Percentiles rank a stretch among this genome's conserved stretches.
These are phyloP conservation scores for Starmerella khaoyaiensis DNA, from an alignment of 805 yeast species.

Conservation along the genomic window DNA sequence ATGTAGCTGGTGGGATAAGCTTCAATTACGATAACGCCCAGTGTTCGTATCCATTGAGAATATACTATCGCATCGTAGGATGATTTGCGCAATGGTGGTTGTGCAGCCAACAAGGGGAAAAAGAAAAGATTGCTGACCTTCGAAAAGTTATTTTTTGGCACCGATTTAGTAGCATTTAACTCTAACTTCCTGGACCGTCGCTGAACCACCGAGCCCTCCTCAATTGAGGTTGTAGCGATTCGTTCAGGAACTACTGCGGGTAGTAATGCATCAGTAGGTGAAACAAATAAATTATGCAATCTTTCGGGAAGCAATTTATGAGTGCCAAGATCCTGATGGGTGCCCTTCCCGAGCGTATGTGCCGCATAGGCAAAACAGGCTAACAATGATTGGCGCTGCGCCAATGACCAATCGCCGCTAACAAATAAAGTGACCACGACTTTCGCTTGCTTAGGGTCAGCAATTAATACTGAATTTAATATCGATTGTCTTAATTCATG, in stretches of 20 bases:
- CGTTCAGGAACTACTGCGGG: no score
- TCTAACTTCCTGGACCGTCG: no score
- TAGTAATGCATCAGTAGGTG: conserved; percentile 15
- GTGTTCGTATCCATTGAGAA: conserved; percentile 47
- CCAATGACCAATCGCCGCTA: conserved; percentile 68
- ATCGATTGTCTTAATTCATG: conserved; percentile 53
- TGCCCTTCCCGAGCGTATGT: conserved; percentile 60
- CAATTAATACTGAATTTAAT: conserved; percentile 49
- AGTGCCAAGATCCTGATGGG: conserved; percentile 33
- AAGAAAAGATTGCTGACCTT: conserved; percentile 37
- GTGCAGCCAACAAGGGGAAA: conserved; percentile 38
- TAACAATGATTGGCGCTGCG: conserved; percentile 57
- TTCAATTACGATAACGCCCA: conserved; percentile 43
- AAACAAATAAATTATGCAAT: conserved; percentile 35
- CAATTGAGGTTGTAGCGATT: no score
- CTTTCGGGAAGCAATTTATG: conserved; percentile 35
- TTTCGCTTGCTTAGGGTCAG: conserved; percentile 37
- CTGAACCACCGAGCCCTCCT: no score
- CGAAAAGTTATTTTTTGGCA: conserved; percentile 31
- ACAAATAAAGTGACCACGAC: conserved; percentile 36
- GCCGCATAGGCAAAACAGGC: conserved; percentile 60
- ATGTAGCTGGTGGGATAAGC: conserved; percentile 44
- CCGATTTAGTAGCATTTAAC: background rate
- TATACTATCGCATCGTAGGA: conserved; percentile 30
- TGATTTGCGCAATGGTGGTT: conserved; percentile 12